Conservation (phyloP, 306 rosid genomes). For the Carpinus fangiana region DNA sequence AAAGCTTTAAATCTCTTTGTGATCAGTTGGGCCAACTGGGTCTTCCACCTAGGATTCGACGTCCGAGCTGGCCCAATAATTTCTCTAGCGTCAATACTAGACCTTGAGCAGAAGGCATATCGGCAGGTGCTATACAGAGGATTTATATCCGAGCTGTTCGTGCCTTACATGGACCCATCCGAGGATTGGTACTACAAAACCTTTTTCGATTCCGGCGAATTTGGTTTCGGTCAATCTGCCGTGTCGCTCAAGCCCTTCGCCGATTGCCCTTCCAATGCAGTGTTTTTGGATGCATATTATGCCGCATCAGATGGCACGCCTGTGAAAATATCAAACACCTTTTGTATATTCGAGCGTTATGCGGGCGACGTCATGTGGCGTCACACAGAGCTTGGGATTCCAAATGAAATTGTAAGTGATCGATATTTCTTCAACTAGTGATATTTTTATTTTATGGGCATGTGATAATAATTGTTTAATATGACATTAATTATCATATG, state of each 20-base stretch:
- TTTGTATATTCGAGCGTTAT: conserved; percentile 61
- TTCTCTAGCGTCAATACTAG: conserved; percentile 60
- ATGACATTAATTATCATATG: not conserved
- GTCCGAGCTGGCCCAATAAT: conserved; percentile 52
- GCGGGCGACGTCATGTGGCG: conserved; percentile 70
- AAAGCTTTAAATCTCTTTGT: not conserved
- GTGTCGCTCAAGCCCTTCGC: conserved; percentile 41
- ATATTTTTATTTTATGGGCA: not conserved
- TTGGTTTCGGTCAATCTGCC: conserved; percentile 51
- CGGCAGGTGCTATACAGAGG: conserved; percentile 59
- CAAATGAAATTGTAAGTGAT: conserved; percentile 27
- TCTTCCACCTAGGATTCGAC: conserved; percentile 45
- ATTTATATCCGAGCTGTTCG: conserved; percentile 53
- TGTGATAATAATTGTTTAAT: not conserved
- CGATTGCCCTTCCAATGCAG: conserved; percentile 65
- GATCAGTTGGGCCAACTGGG: conserved; percentile 70
- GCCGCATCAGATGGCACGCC: conserved; percentile 42
- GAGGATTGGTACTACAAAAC: conserved; percentile 59
- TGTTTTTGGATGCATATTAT: conserved; percentile 48
- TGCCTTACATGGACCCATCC: conserved; percentile 69
- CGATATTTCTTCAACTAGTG: not conserved
- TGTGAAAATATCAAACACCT: conserved; percentile 43
- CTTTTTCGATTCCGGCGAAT: conserved; percentile 56
- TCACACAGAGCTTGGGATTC: conserved; percentile 45
- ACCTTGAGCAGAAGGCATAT: conserved; percentile 36